Conservation (phyloP, 2,329 filamentous ascomycete species). For the Phyllosticta paracitricarpa region DNA sequence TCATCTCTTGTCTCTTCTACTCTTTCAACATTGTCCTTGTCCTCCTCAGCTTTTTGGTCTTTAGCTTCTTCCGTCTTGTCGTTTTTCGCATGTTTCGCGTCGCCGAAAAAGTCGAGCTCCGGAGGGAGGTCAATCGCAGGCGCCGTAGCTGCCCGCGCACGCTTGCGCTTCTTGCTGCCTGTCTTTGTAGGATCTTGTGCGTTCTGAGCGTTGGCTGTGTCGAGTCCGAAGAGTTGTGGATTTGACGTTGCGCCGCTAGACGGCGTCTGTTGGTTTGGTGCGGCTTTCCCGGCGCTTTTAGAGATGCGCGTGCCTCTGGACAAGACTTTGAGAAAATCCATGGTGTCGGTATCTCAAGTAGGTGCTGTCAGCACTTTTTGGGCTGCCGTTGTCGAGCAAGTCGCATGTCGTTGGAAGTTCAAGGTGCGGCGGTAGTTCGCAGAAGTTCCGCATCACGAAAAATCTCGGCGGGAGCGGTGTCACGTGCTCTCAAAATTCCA, state of each 20-base stretch:
- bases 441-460: slow-evolving; percentile 8
- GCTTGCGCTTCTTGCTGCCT: slow-evolving; percentile 33
- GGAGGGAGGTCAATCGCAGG: slow-evolving; percentile 16
- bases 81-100: slow-evolving; percentile 7
- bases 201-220: slow-evolving; percentile 18
- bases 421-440: neutral
- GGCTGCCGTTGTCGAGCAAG: neutral
- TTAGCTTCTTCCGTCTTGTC: neutral
- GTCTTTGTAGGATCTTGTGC: slow-evolving; percentile 23
- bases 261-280: slow-evolving; percentile 41
- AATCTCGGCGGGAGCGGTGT: neutral
- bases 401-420: neutral
- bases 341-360: slow-evolving; percentile 20
- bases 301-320: slow-evolving; percentile 57
- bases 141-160: slow-evolving; percentile 19
- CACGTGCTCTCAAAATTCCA: neutral
- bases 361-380: too few relatives aligned
- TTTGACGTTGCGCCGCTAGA: slow-evolving; percentile 55
- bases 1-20: slow-evolving; percentile 12
- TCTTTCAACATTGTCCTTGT: slow-evolving; percentile 5
- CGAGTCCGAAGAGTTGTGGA: slow-evolving; percentile 55
- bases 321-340: slow-evolving; percentile 66
- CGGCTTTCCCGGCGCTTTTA: slow-evolving; percentile 25
- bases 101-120: slow-evolving; percentile 37
- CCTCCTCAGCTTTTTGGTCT: neutral